phyloP scores from a whole-genome alignment of 441 rosid species.

The Brassica balearica region DNA sequence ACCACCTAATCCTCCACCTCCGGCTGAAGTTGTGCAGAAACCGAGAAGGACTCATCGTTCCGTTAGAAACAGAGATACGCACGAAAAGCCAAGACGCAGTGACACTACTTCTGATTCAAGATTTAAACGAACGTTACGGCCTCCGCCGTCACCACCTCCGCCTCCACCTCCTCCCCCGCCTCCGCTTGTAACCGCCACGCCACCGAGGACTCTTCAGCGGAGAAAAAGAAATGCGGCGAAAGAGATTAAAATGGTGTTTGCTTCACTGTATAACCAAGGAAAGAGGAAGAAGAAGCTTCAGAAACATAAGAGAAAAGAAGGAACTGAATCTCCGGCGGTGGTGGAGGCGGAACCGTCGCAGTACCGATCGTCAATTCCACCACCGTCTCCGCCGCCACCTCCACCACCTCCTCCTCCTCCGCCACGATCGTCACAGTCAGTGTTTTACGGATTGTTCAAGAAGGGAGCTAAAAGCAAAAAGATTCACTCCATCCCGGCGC shows the following conservation, averaged over 20 bases:
- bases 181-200: conserved; percentile 43
- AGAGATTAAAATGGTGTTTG: conserved; percentile 74
- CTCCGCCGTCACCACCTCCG: conserved; percentile 46
- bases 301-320: conserved; percentile 44
- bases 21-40: conserved; percentile 35
- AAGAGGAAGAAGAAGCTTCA: conserved; percentile 62
- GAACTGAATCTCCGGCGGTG: conserved; percentile 33
- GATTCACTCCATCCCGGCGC: conserved; percentile 60
- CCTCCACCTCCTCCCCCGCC: conserved; percentile 46
- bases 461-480: conserved; percentile 66
- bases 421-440: conserved; percentile 65
- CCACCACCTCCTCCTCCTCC: conserved; percentile 79
- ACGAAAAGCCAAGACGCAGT: conserved; percentile 29
- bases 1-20: conserved; percentile 46
- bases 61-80: conserved; percentile 45
- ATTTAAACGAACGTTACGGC: conserved; percentile 33
- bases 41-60: conserved; percentile 49
- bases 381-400: conserved; percentile 54
- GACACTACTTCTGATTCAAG: conserved; percentile 19
- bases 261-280: conserved; percentile 61
- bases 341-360: conserved; percentile 31
- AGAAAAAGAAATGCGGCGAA: conserved; percentile 69
- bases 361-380: conserved; percentile 40
- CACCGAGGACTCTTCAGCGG: conserved; percentile 53
- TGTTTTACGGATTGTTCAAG: conserved; percentile 65